Percentiles rank a stretch among this genome's conserved stretches.
Evolutionary conservation across 2,329 filamentous ascomycete genomes (phyloP).

Genomic region (Phaeosphaeria sp.): DNA sequence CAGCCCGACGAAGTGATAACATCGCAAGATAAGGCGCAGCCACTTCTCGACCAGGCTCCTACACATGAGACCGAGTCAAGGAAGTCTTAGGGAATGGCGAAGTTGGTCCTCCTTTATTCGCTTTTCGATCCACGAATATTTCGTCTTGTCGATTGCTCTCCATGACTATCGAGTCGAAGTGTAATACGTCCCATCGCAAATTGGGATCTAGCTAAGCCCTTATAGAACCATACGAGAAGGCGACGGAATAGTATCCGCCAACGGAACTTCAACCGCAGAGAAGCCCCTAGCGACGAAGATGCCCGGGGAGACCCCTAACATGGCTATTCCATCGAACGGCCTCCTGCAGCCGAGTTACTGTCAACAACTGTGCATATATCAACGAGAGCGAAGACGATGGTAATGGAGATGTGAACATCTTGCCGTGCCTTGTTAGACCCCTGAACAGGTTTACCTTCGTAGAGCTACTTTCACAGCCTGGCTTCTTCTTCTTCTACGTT

Average conservation of each 20-base stretch:
- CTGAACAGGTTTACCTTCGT: conserved; percentile 25
- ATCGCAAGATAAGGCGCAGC: conserved; percentile 7
- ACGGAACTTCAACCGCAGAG: conserved; percentile 4
- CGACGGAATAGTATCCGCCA: not conserved
- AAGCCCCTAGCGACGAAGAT: not conserved
- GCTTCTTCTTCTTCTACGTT: conserved; percentile 30
- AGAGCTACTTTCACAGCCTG: conserved; percentile 23
- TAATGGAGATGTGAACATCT: not conserved
- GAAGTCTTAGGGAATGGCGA: too few species aligned
- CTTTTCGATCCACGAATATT: conserved; percentile 4
- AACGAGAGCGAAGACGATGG: conserved; percentile 7
- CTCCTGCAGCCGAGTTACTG: conserved; percentile 11
- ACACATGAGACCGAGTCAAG: too few species aligned
- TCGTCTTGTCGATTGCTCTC: conserved; percentile 1
- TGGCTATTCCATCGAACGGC: conserved; percentile 20
- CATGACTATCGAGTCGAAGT: conserved; percentile 9
- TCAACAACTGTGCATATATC: conserved; percentile 23
- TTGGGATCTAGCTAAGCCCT: not conserved
- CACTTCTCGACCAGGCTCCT: conserved; percentile 6
- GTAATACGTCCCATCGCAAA: too few species aligned
- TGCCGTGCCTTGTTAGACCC: conserved; percentile 22
- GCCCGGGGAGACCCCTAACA: not conserved
- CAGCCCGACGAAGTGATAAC: not conserved
- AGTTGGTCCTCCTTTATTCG: conserved; percentile 4
- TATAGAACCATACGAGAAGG: not conserved